Percentiles rank a stretch among this genome's conserved stretches.
phyloP scores from a whole-genome alignment of 2,329 filamentous ascomycete species.

The Pyrenophora teres region DNA sequence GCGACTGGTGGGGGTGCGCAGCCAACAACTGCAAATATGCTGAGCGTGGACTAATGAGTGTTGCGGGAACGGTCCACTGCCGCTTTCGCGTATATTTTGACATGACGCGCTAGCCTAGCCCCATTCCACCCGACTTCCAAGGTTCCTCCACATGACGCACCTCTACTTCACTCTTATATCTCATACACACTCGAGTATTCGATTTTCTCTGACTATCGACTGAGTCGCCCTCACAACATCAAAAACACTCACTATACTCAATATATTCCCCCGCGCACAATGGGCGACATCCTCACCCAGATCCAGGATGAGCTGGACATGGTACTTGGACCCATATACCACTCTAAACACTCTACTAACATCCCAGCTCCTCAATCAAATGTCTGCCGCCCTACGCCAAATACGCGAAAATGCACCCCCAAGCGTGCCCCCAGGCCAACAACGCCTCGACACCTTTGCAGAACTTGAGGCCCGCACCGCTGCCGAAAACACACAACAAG shows the following conservation, averaged over 20 bases:
- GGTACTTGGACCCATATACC: conserved; percentile 51
- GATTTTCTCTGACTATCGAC: not conserved
- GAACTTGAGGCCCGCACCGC: conserved; percentile 36
- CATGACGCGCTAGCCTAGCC: conserved; percentile 23
- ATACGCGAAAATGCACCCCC: conserved; percentile 51
- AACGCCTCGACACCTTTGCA: conserved; percentile 41
- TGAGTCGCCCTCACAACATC: no score
- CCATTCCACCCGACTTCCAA: not conserved
- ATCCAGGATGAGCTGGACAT: conserved; percentile 84
- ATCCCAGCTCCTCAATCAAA: conserved; percentile 53
- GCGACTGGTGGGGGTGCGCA: not conserved
- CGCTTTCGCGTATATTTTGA: conserved; percentile 27
- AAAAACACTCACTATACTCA: no score
- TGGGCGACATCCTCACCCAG: conserved; percentile 80
- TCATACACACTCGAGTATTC: no score
- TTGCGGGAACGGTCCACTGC: not conserved
- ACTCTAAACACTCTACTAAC: conserved; percentile 1
- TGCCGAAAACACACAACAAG: conserved; percentile 23
- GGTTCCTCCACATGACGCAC: no score
- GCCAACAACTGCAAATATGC: conserved; percentile 1
- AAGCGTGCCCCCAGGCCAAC: conserved; percentile 50
- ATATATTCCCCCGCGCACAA: conserved; percentile 39
- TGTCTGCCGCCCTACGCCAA: conserved; percentile 53
- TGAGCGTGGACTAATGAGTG: not conserved
- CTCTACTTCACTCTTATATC: not conserved